Base-by-base conservation (phyloP, 768 basidiomycete species). In the Nidularia pulvinata region DNA sequence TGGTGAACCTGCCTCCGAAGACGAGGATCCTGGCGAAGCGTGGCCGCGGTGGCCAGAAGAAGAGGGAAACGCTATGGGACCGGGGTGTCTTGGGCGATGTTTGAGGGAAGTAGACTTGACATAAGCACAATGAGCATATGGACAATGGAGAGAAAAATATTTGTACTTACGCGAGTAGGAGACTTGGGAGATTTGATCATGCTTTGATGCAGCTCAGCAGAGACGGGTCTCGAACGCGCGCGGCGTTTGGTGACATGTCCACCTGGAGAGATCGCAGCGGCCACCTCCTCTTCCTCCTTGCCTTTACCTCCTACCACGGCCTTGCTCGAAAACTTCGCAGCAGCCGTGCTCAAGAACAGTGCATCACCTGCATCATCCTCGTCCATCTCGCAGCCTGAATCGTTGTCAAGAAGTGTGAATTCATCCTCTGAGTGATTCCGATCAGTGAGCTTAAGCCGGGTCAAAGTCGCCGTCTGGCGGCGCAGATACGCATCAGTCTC, bases 181-280 rank as follows among this genome's bases (percentile, higher is more conserved):
- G 83, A 81, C 33, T 74, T 62, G 1, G 77, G 73, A 13, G 75
- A 71, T 51, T 70, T 71, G 51, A 70, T 68, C 49, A 73, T 66
- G 56, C 78, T 78, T 65, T 85, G 79, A 14, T 83, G 73, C 46
- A 89, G 69, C 62, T 89, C 87, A 30, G 79, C 67, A 16, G 89
- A 91, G 11, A 90, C 74, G 2, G 88, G 89, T 49, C 89, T 77
- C 30, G 87, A 83, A 9, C 87, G 83, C 1, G 89, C 89, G 9
- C 89, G 82, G 52, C 89, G 78, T 67, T 92, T 91, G 37, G 76
- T 80, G 52, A 92, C 73, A 66, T 90, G 89, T 0, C 89, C 89
- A 10, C 87, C 88, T 2, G 89, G 89, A 0, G 89, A 91, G 54
- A 91, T 76, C 1, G 83, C 84, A 56, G 85, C 87, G 2, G 75